phyloP scores from a whole-genome alignment of 257 asterid genomes.

The Echium plantagineum region DNA sequence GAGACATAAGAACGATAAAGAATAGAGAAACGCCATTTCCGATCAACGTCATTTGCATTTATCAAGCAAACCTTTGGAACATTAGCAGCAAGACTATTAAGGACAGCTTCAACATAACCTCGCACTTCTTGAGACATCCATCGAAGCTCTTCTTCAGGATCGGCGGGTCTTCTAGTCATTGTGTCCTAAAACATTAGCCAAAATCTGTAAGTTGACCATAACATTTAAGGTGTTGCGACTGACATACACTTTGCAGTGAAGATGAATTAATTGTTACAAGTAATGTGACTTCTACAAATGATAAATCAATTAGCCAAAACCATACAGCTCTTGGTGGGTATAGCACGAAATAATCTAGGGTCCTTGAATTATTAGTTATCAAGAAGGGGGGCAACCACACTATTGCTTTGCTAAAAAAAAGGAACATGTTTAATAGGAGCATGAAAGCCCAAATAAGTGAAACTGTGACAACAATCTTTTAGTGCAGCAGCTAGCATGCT shows the following conservation, averaged over 20 bases:
- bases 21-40: conserved; percentile 1
- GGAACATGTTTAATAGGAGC: background rate
- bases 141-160: conserved; percentile 93
- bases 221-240: too few relatives aligned
- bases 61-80: conserved; percentile 65
- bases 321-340: too few relatives aligned
- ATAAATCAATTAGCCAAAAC: too few relatives aligned
- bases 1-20: background rate
- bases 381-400: too few relatives aligned
- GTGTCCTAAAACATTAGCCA: conserved; percentile 44
- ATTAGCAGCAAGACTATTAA: conserved; percentile 90
- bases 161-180: conserved; percentile 76
- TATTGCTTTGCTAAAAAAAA: background rate
- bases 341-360: too few relatives aligned
- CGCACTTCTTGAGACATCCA: conserved; percentile 99
- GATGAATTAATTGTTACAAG: too few relatives aligned
- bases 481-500: conserved; percentile 3
- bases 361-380: too few relatives aligned
- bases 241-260: too few relatives aligned
- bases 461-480: background rate
- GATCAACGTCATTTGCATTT: background rate
- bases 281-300: too few relatives aligned
- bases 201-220: background rate
- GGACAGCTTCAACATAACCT: conserved; percentile 94
- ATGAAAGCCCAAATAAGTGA: background rate